Conservation (phyloP, 2,329 filamentous ascomycete species). For the Colletotrichum sp. region DNA sequence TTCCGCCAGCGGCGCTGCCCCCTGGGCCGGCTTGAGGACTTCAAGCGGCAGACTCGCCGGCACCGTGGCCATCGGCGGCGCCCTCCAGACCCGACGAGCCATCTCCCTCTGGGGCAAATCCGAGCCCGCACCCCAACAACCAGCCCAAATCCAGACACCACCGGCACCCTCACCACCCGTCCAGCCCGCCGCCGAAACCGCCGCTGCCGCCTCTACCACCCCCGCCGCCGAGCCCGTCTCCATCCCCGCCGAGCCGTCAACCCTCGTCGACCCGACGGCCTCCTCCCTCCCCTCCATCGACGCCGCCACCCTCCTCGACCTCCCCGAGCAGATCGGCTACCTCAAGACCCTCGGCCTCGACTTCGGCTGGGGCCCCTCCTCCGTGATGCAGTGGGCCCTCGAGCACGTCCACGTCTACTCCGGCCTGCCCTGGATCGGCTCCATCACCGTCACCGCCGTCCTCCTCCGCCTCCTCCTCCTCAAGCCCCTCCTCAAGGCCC, state of each 20-base stretch:
- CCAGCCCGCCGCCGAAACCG: background rate
- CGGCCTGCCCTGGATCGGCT: conserved; percentile 82
- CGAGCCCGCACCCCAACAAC: conserved; percentile 11
- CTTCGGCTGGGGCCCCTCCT: conserved; percentile 82
- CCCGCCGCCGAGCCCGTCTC: conserved; percentile 31
- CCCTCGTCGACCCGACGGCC: background rate
- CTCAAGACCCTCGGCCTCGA: conserved; percentile 83
- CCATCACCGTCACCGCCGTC: conserved; percentile 71
- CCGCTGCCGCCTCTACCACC: conserved; percentile 22
- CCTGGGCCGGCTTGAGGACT: conserved; percentile 2
- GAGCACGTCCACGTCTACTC: conserved; percentile 82
- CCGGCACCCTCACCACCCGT: background rate
- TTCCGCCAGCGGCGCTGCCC: background rate
- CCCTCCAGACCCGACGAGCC: conserved; percentile 12
- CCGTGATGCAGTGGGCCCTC: conserved; percentile 74
- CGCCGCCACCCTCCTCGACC: conserved; percentile 54
- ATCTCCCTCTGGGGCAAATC: conserved; percentile 22
- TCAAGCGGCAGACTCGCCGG: conserved; percentile 15
- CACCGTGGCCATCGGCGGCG: conserved; percentile 34
- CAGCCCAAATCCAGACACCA: conserved; percentile 24
- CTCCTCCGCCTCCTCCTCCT: conserved; percentile 69
- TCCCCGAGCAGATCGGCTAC: conserved; percentile 82
- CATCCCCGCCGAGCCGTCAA: background rate
- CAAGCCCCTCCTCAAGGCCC: conserved; percentile 66
- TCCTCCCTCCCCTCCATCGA: conserved; percentile 35